Conservation (phyloP, 1,284 basidiomycete genomes). For the Coniferiporia sulphurascens region DNA sequence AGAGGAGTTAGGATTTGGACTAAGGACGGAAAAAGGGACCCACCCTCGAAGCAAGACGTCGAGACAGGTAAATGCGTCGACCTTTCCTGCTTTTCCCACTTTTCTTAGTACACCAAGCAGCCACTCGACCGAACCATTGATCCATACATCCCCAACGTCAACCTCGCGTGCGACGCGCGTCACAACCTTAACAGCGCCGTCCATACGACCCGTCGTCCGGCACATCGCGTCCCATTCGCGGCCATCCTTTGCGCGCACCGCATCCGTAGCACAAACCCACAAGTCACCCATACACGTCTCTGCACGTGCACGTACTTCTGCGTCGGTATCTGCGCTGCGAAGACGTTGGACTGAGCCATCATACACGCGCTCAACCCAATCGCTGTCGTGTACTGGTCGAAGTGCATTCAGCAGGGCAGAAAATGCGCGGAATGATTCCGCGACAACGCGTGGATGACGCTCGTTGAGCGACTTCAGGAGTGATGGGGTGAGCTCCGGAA, state of each 20-base stretch:
- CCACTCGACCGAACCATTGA: slow-evolving; percentile 76
- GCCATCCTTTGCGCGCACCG: slow-evolving; percentile 51
- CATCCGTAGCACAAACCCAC: slow-evolving; percentile 81
- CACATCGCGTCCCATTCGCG: slow-evolving; percentile 83
- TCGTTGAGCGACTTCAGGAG: slow-evolving; percentile 64
- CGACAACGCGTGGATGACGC: slow-evolving; percentile 70
- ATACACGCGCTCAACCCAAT: slow-evolving; percentile 71
- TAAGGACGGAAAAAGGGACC: slow-evolving; percentile 17
- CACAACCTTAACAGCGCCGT: slow-evolving; percentile 68
- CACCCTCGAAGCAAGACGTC: slow-evolving; percentile 69
- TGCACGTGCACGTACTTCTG: slow-evolving; percentile 82
- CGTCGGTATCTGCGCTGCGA: slow-evolving; percentile 80
- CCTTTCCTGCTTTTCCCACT: slow-evolving; percentile 75
- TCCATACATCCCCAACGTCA: slow-evolving; percentile 70
- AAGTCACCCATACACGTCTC: slow-evolving; percentile 83
- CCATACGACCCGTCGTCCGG: slow-evolving; percentile 67
- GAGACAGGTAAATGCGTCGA: slow-evolving; percentile 77
- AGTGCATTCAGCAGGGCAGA: slow-evolving; percentile 63
- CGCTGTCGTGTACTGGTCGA: slow-evolving; percentile 51
- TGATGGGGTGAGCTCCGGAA: slow-evolving; percentile 65
- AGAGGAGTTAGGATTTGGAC: slow-evolving; percentile 17
- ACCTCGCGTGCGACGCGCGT: slow-evolving; percentile 67
- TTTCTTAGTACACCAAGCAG: slow-evolving; percentile 74
- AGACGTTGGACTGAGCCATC: slow-evolving; percentile 69
- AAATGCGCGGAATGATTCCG: slow-evolving; percentile 81